Evolutionary conservation across 371 early-diverging fungal species (phyloP).

Genomic region (Rhizomucor pusillus): DNA sequence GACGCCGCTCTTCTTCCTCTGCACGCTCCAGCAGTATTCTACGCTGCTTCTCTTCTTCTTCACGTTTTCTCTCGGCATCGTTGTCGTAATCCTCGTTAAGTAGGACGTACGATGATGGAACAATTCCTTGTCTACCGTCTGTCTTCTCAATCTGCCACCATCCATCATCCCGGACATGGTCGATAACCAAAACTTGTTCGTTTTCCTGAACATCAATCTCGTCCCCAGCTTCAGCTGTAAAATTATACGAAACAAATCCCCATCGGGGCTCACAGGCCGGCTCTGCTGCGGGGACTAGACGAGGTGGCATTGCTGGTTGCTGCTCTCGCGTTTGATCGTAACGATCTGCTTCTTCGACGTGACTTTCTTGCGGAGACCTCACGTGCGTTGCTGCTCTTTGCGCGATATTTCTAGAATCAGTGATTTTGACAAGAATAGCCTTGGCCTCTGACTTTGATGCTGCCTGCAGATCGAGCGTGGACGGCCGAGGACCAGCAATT

Average conservation of each 20-base stretch:
- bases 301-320: not conserved
- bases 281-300: not conserved
- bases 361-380: not conserved
- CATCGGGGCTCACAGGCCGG: conserved; percentile 36
- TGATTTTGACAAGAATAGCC: conserved; percentile 59
- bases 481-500: conserved; percentile 46
- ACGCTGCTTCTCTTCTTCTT: conserved; percentile 11
- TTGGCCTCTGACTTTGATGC: conserved; percentile 64
- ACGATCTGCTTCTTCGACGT: not conserved
- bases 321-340: not conserved
- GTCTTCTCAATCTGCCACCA: conserved; percentile 64
- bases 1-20: too few species aligned
- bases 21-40: conserved; percentile 6
- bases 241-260: conserved; percentile 77
- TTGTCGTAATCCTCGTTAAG: conserved; percentile 11
- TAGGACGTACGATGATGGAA: conserved; percentile 54
- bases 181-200: conserved; percentile 70
- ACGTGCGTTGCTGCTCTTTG: conserved; percentile 17
- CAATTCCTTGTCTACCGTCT: conserved; percentile 44
- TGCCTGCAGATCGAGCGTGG: conserved; percentile 60
- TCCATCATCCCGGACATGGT: conserved; percentile 63
- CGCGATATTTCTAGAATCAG: conserved; percentile 15
- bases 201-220: conserved; percentile 70
- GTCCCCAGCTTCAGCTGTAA: conserved; percentile 68
- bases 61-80: conserved; percentile 2